Evolutionary conservation across 805 yeast genomes (phyloP), one percentile per base, ranked within the genome.

Genomic region (Ogataea henricii): DNA sequence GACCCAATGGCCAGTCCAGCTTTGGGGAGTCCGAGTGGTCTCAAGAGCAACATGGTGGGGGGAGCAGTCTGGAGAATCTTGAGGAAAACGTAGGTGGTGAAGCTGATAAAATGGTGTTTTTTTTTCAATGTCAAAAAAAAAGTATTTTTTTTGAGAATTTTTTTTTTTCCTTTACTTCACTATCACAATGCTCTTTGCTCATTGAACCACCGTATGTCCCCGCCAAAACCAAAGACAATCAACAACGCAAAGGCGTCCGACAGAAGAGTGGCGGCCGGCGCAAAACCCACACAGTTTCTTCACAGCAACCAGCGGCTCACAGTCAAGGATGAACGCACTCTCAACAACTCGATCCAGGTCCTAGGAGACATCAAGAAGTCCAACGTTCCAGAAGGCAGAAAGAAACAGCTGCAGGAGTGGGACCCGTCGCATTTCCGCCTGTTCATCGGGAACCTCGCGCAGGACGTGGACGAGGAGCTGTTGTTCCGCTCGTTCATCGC

Each of bases 381-480:
- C 36, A 20, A 16, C 17, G 3, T 17, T 4, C 34, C 34, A 14
- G 34, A 30, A 30, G 17, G 34, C 18, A 30, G 34, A 16, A 30
- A 30, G n/a, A 30, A 30, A 18, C 29, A 38, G 33, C 23, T 43
- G 10, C 37, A 71, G 4, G 85, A 79, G 36, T 85, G 89, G 89
- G 78, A 85, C 57, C 88, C 90, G 0, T 67, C 71, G 14, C 89
- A 85, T 45, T 87, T 83, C 65, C 68, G 89, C 25, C 67, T 87
- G 17, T 87, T 87, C 65, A 87, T 87, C 6, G 95, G 94, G 0
- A 85, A 87, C 56, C 64, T 87, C 26, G 87, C 89, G 0, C 70
- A 74, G 3, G 91, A 85, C 56, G 91, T 81, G 3, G 77, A 73
- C 20, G 87, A 83, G 48, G 78, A 73, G 16, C 55, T 78, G 39